A percentile compares a stretch with the other conserved stretches of the same genome.
Conservation (phyloP, 305 asterid genomes). For the Plantago lanceolata region DNA sequence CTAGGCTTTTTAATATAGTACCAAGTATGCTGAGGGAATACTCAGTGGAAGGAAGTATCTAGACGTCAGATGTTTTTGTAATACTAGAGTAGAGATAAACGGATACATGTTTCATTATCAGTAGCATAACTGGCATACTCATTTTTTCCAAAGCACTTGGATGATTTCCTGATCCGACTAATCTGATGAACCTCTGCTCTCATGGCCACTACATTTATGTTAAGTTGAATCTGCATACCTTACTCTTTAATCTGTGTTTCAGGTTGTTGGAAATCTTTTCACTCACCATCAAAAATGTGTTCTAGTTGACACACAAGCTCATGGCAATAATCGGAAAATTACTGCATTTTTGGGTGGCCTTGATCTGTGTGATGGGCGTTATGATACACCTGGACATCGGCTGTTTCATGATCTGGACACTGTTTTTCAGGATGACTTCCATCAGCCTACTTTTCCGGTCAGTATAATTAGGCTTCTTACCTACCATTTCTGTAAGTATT, state of each 20-base stretch:
- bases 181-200: constrained; percentile 3
- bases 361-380: constrained; percentile 97
- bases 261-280: constrained; percentile 76
- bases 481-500: constrained; percentile 11
- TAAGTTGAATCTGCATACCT: constrained; percentile 25
- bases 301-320: constrained; percentile 78
- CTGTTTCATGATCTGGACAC: constrained; percentile 64
- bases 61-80: not conserved
- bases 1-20: constrained; percentile 5
- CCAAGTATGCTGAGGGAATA: constrained; percentile 2
- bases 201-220: not conserved
- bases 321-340: constrained; percentile 70
- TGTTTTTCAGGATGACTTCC: constrained; percentile 63
- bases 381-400: constrained; percentile 89
- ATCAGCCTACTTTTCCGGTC: constrained; percentile 86
- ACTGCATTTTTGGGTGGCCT: constrained; percentile 90
- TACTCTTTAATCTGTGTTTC: constrained; percentile 30
- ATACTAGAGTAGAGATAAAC: not conserved
- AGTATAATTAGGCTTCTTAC: constrained; percentile 22
- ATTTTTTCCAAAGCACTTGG: too few relatives aligned
- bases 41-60: constrained; percentile 8
- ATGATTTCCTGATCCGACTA: constrained; percentile 2
- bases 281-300: constrained; percentile 98
- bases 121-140: too few relatives aligned
- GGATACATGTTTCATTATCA: not conserved